phyloP scores from a whole-genome alignment of 768 basidiomycete species.

The Boletus subcaerulescens region DNA sequence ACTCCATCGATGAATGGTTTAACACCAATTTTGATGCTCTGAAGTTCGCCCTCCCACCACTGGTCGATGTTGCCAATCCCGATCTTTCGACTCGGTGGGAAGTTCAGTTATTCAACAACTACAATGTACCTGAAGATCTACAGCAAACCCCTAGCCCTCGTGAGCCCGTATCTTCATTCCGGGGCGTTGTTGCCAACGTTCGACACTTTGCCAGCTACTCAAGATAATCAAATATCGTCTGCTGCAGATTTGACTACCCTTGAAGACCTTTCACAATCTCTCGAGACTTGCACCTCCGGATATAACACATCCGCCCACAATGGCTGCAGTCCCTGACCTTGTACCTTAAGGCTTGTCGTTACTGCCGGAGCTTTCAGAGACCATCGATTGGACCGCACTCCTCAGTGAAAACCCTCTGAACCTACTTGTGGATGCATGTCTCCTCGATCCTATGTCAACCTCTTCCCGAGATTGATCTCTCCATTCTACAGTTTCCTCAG shows the following conservation, averaged over 20 bases:
- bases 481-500: conserved; percentile 8
- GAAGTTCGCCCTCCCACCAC: too few relatives aligned
- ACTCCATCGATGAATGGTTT: too few relatives aligned
- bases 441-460: not conserved
- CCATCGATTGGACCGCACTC: conserved; percentile 14
- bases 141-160: not conserved
- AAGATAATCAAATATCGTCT: not conserved
- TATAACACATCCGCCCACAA: not conserved
- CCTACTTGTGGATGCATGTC: not conserved
- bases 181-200: not conserved
- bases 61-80: conserved; percentile 17
- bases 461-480: conserved; percentile 6
- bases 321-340: not conserved
- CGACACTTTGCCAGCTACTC: not conserved
- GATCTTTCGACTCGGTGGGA: conserved; percentile 29
- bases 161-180: not conserved
- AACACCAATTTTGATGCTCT: too few relatives aligned
- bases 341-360: not conserved
- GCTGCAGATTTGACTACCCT: not conserved
- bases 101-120: conserved; percentile 32
- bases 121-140: conserved; percentile 12
- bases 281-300: not conserved
- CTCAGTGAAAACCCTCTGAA: not conserved
- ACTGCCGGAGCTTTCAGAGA: not conserved
- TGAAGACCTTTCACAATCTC: conserved; percentile 6